These are phyloP conservation scores for Ustilago esculenta DNA, from an alignment of 1,284 basidiomycete genomes.

Conservation along the genomic window DNA sequence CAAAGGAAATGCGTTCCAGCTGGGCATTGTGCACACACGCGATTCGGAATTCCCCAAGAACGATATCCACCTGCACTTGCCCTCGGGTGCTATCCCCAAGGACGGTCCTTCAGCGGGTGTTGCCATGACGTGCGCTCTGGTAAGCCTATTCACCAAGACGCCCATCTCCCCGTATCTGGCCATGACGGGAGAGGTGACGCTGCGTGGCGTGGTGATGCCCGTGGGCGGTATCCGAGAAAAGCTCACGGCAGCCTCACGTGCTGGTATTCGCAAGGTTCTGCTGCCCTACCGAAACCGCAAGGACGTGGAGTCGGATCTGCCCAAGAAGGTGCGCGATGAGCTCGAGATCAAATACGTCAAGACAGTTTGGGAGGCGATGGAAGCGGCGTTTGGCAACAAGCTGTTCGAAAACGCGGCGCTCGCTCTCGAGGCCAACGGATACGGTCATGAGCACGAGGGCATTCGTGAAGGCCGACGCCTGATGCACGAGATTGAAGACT, in stretches of 20 bases:
- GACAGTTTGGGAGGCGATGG: constrained; percentile 80
- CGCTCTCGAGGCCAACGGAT: constrained; percentile 41
- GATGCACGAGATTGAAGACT: constrained; percentile 52
- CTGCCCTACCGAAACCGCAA: constrained; percentile 83
- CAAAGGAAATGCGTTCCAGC: constrained; percentile 81
- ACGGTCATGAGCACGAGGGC: constrained; percentile 53
- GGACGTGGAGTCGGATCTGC: constrained; percentile 84
- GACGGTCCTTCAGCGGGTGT: constrained; percentile 86
- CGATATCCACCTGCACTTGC: constrained; percentile 88
- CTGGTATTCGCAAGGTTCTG: constrained; percentile 81
- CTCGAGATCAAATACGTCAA: constrained; percentile 82
- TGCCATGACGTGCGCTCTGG: constrained; percentile 85
- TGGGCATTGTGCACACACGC: constrained; percentile 77
- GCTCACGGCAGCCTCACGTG: constrained; percentile 72
- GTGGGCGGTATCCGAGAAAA: constrained; percentile 66
- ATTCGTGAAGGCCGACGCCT: constrained; percentile 50
- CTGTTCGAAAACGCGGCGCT: constrained; percentile 55
- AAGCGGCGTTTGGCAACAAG: constrained; percentile 71
- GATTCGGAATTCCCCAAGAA: constrained; percentile 79
- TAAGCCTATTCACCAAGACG: constrained; percentile 80
- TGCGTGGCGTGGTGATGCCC: constrained; percentile 63
- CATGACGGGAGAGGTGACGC: constrained; percentile 65
- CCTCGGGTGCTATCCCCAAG: constrained; percentile 86
- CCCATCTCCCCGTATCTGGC: constrained; percentile 67
- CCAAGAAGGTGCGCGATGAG: constrained; percentile 75